phyloP scores from a whole-genome alignment of 1,139 yeast species.

The Blastobotrys proliferans region DNA sequence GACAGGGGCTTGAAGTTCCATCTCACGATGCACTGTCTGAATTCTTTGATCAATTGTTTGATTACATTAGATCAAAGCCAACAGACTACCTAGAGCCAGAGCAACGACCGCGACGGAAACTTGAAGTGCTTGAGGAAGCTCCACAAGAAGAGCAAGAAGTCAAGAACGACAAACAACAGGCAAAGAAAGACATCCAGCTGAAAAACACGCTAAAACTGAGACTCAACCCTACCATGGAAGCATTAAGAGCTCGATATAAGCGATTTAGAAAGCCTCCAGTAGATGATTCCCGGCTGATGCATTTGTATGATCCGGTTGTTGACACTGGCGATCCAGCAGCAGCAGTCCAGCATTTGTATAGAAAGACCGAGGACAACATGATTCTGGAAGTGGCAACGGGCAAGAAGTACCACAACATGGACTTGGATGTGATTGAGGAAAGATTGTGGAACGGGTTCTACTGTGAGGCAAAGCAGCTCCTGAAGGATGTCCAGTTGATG shows the following conservation, averaged over 20 bases:
- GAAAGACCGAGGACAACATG: constrained; percentile 63
- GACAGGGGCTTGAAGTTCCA: constrained; percentile 47
- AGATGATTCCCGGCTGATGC: constrained; percentile 69
- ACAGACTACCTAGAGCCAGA: constrained; percentile 41
- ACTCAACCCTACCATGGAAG: constrained; percentile 83
- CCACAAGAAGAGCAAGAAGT: constrained; percentile 30
- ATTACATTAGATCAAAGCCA: constrained; percentile 65
- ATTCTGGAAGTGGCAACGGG: constrained; percentile 76
- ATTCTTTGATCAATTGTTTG: constrained; percentile 55
- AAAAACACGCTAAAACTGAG: constrained; percentile 82
- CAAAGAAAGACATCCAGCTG: constrained; percentile 70
- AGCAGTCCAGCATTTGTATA: constrained; percentile 43
- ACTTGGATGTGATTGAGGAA: constrained; percentile 88
- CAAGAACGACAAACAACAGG: constrained; percentile 41
- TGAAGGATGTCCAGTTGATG: constrained; percentile 80
- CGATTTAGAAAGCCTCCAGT: constrained; percentile 86
- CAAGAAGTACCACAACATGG: constrained; percentile 75
- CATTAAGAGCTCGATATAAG: constrained; percentile 80
- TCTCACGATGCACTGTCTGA: constrained; percentile 42
- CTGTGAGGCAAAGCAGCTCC: constrained; percentile 86
- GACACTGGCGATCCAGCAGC: constrained; percentile 14
- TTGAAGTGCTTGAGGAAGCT: constrained; percentile 43
- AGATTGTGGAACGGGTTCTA: constrained; percentile 95
- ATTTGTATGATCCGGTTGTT: constrained; percentile 56
- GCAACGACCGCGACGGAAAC: constrained; percentile 36